Base-by-base conservation (phyloP, 2,329 filamentous ascomycete genomes). In the Aureobasidium uvarum region DNA sequence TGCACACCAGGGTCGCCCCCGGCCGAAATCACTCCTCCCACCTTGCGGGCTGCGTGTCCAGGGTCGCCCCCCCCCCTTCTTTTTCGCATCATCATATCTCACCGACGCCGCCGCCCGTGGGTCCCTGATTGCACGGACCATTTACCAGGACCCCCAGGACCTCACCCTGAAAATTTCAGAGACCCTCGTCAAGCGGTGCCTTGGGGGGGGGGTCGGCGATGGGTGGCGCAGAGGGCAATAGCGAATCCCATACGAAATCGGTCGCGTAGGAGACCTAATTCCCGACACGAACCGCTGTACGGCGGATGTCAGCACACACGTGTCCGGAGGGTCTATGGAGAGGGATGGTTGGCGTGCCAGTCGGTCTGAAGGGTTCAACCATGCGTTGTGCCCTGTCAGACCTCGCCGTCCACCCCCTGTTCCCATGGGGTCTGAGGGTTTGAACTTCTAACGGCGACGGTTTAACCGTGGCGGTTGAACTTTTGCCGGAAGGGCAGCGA, bases 181-280 rank as follows among this genome's bases (percentile, higher is more conserved):
- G 38, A 41, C 38, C 38, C 38, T 41, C 38, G 38, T 41, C 13
- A 16, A 41, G 38, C 38, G 38, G 38, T 16, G 38, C 16, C 38
- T 41, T n/a, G n/a, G n/a, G n/a, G 5, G 38, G 38, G 38, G 38
- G 11, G 38, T 41, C 38, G 38, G 38, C 38, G 38, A 41, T 41
- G 50, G 31, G 16, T 54, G 50, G 31, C 50, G 50, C 50, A 20
- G 50, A 54, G 33, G 52, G 38, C 52, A 56, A 56, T 56, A 56
- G 52, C 52, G 20, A 56, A 55, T 55, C 51, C 51, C 51, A 55
- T 55, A 55, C 51, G 39, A 39, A 55, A 55, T 39, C 51, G 51
- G 33, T 55, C 51, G 52, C 36, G 52, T 43, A 43, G 52, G 36
- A 56, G 51, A 55, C 33, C 48, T 52, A 20, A 20, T 52, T 48